Evolutionary conservation across 257 asterid genomes (phyloP), one percentile per base, ranked within the genome.

Genomic region (Solanum pennellii): DNA sequence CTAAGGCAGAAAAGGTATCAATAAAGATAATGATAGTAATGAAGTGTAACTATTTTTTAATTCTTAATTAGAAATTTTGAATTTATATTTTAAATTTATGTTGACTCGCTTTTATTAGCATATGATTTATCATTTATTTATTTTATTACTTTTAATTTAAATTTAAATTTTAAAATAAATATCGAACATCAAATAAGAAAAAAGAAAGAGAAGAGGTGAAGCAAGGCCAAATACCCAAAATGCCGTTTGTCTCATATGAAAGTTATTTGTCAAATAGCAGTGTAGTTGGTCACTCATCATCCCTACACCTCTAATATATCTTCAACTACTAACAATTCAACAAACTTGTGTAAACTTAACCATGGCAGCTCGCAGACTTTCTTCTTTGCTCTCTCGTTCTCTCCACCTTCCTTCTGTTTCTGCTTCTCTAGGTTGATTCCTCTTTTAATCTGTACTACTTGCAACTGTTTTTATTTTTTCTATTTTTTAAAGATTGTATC

Each of bases 291-390:
- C 8, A 44, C 59, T 75, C 83, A 76, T 79, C 9, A 25, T 45
- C 65, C 10, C 1, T 45, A 25, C 7, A 76, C 29, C 37, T 35
- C 27, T 35, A 31, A 29, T 69, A 3, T 66, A 66, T 45, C 66
- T 45, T 27, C 65, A 15, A 20, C 18, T 2, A 25, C 27, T 25
- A 44, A 3, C 41, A 42, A 42, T 44, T 25, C 65, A 44, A 77
- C 2, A 44, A 44, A 76, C 15, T 76, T 42, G 23, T 25, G 11
- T 59, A 60, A 10, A 60, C 71, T 62, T n/a, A 29, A 23, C 41
- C 29, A 92, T 92, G 94, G 95, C 96, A 75, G 90, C 94, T 89
- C 90, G 86, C 4, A 92, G 91, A 86, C 66, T 94, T 76, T 92
- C 94, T 72, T 86, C 91, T 29, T 69, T 95, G 33, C 86, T 94